Percentiles rank a stretch among this genome's conserved stretches.
These are phyloP conservation scores for Cyberlindnera veronae DNA, from an alignment of 805 yeast genomes.

Conservation along the genomic window DNA sequence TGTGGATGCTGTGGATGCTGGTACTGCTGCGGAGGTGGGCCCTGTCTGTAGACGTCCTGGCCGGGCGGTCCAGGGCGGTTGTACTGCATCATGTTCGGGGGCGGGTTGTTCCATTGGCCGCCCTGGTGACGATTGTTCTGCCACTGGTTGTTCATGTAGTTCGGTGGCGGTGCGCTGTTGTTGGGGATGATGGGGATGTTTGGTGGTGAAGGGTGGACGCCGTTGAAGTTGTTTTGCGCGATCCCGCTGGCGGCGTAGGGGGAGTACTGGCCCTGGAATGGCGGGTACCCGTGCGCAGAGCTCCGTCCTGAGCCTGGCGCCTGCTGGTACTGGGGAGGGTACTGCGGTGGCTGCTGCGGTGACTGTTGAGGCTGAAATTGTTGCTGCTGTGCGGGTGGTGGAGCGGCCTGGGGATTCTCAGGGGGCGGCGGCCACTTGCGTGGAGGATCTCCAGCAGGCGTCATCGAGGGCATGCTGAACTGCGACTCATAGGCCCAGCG, in stretches of 20 bases:
- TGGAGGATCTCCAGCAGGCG: background rate
- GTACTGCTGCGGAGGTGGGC: background rate
- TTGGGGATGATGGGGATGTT: constrained; percentile 15
- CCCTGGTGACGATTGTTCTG: constrained; percentile 5
- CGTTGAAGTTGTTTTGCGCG: constrained; percentile 10
- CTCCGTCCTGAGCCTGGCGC: constrained; percentile 1
- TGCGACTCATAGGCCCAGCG: constrained; percentile 8
- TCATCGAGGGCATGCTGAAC: background rate
- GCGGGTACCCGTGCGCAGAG: background rate
- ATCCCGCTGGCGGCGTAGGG: too few species aligned
- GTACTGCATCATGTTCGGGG: background rate
- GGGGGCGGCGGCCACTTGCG: background rate
- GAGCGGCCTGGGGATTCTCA: background rate
- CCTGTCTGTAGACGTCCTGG: too few species aligned
- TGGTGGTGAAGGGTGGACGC: constrained; percentile 2
- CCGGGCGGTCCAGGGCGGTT: background rate
- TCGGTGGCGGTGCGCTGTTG: background rate
- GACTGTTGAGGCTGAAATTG: constrained; percentile 9
- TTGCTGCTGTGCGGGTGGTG: constrained; percentile 6
- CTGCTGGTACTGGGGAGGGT: background rate
- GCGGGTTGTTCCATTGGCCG: background rate
- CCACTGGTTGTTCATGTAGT: constrained; percentile 1
- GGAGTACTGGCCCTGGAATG: too few species aligned
- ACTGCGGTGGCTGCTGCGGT: background rate
- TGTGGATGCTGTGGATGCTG: background rate